Percentiles rank a stretch among this genome's conserved stretches.
Evolutionary conservation across 768 basidiomycete species (phyloP).

Genomic region (Hydnomerulius pinastri): DNA sequence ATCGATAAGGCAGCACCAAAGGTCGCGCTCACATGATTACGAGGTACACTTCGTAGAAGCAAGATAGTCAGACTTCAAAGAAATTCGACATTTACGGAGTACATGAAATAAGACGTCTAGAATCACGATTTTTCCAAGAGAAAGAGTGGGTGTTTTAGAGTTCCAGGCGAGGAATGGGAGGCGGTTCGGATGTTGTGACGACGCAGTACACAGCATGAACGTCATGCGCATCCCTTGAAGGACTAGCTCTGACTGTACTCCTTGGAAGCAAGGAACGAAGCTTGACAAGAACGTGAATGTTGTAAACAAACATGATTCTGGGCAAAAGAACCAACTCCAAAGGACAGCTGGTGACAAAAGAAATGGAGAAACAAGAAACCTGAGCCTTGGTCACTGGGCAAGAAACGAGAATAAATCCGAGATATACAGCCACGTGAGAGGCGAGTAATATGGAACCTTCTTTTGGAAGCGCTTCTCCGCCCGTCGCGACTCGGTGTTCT

Average conservation of each 20-base stretch:
- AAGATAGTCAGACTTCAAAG: neutral
- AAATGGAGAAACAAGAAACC: neutral
- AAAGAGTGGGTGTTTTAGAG: neutral
- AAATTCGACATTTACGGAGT: neutral
- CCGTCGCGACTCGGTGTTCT: constrained; percentile 20
- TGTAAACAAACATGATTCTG: neutral
- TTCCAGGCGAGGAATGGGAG: neutral
- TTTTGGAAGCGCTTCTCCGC: constrained; percentile 30
- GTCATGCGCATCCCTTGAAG: too few species aligned
- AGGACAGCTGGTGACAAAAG: neutral
- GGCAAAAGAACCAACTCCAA: neutral
- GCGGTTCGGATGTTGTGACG: too few species aligned
- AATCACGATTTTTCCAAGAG: too few species aligned
- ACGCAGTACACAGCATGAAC: too few species aligned
- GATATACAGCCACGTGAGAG: constrained; percentile 2
- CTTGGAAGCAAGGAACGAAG: too few species aligned
- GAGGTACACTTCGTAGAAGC: neutral
- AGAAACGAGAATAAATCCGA: too few species aligned
- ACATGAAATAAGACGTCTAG: neutral
- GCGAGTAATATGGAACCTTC: constrained; percentile 9
- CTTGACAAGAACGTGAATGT: neutral
- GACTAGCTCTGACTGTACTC: too few species aligned
- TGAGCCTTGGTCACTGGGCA: neutral
- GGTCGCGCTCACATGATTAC: neutral
- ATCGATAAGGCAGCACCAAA: too few species aligned